Evolutionary conservation across 2,329 filamentous ascomycete species (phyloP).

Genomic region (Fusarium sp.): DNA sequence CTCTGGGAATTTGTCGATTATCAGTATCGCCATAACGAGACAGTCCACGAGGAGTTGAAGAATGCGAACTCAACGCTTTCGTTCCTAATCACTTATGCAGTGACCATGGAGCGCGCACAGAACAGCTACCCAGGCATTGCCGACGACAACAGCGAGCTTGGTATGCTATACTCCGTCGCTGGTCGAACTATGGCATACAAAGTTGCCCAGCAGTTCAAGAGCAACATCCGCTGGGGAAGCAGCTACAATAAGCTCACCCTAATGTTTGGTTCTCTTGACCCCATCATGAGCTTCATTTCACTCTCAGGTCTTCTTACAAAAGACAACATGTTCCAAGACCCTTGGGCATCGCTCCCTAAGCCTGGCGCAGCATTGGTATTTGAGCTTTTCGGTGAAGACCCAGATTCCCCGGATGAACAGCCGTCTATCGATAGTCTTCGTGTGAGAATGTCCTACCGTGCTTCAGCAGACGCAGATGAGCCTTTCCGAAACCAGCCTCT

Average conservation of each 20-base stretch:
- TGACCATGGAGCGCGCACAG: conserved; percentile 71
- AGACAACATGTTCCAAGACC: conserved; percentile 62
- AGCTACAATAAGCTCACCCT: conserved; percentile 62
- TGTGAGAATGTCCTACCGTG: conserved; percentile 69
- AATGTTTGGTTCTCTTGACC: conserved; percentile 66
- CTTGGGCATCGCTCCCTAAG: conserved; percentile 62
- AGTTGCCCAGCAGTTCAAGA: conserved; percentile 58
- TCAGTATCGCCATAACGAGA: conserved; percentile 63
- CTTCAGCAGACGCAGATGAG: conserved; percentile 56
- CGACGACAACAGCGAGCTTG: conserved; percentile 51
- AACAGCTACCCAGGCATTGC: conserved; percentile 67
- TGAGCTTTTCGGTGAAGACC: conserved; percentile 65
- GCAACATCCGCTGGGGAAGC: conserved; percentile 57
- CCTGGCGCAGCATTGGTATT: conserved; percentile 83
- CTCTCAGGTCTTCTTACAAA: conserved; percentile 61
- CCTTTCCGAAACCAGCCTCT: conserved; percentile 55
- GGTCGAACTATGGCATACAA: conserved; percentile 65
- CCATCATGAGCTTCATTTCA: conserved; percentile 67
- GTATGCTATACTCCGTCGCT: conserved; percentile 60
- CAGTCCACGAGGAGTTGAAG: conserved; percentile 55
- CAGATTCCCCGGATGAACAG: conserved; percentile 31
- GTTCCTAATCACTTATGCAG: conserved; percentile 72
- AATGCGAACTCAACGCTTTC: conserved; percentile 52
- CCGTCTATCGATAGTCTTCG: conserved; percentile 56
- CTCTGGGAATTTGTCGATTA: conserved; percentile 70